Base-by-base conservation (phyloP, 345 rosid species). In the Salix brachista region DNA sequence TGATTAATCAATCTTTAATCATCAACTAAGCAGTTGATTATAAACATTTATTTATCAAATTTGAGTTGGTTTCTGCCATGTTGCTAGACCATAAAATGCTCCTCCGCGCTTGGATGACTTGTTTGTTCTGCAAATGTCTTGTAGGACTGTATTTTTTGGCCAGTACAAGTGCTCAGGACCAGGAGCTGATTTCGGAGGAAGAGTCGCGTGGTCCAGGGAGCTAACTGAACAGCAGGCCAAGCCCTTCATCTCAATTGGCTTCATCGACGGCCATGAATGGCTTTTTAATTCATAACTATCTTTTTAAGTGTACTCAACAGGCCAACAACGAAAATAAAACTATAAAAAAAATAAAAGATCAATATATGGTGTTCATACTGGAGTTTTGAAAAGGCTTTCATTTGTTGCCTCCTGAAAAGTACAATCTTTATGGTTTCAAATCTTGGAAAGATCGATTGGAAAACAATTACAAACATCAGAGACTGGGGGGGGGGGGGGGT, bases 81-180 rank as follows among this genome's bases (percentile, higher is more conserved):
- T 44, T 44, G 18, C 50, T 13, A 44, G 50, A 44, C 50, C 17
- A 44, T 13, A 44, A 44, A 28, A 36, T 61, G 30, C 7, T 21
- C 60, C 3, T 21, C 39, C 30, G 6, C 21, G 5, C 6, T 44
- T 17, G 26, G 16, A 9, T n/a, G 18, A 64, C 69, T 42, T 11
- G 17, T 10, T 28, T 65, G 56, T 26, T 25, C 41, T 68, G 28
- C 8, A 75, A 73, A 48, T 42, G 32, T 70, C 44, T 78, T 25
- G 70, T 75, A 88, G 91, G 81, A 84, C 88, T 28, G 88, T 86
- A 1, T 88, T 77, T 71, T 88, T 36, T 16, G 91, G 88, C 6
- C 86, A 86, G 75, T 88, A 86, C 69, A 78, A 81, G 70, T 86
- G 89, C 32, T 83, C 64, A 16, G 89, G 89, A 13, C 91, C 89